Evolutionary conservation across 1,139 yeast species (phyloP).

Genomic region (Saccharomycopsis phalli): DNA sequence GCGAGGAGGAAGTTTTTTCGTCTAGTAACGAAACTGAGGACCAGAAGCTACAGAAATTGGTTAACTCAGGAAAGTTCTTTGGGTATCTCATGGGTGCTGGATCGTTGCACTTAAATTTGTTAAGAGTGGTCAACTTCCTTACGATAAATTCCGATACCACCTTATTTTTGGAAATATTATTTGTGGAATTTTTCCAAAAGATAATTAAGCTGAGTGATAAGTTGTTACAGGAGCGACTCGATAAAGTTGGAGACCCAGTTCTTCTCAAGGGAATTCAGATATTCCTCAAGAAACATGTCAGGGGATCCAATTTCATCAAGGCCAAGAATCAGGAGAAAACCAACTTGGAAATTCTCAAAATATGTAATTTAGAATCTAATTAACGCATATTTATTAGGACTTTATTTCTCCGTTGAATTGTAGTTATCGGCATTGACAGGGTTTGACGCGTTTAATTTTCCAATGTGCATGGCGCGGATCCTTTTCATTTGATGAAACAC

Average conservation of each 20-base stretch:
- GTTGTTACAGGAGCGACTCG: slow-evolving; percentile 43
- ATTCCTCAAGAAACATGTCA: slow-evolving; percentile 50
- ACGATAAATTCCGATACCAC: slow-evolving; percentile 59
- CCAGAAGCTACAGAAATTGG: slow-evolving; percentile 44
- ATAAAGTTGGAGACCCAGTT: slow-evolving; percentile 53
- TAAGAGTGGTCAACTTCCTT: slow-evolving; percentile 67
- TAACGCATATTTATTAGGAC: too few relatives aligned
- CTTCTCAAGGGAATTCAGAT: slow-evolving; percentile 66
- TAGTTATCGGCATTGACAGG: too few relatives aligned
- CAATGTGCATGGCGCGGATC: too few relatives aligned
- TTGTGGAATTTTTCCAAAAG: slow-evolving; percentile 58
- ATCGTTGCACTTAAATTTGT: slow-evolving; percentile 58
- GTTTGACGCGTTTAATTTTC: too few relatives aligned
- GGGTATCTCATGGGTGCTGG: slow-evolving; percentile 71
- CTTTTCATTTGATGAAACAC: too few relatives aligned
- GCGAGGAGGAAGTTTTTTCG: slow-evolving; percentile 29
- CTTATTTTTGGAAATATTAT: slow-evolving; percentile 63
- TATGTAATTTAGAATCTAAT: slow-evolving; percentile 5
- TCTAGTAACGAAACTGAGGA: slow-evolving; percentile 35
- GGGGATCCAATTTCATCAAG: slow-evolving; percentile 45
- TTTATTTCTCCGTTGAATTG: too few relatives aligned
- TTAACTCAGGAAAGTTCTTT: slow-evolving; percentile 72
- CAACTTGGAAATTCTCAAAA: too few relatives aligned
- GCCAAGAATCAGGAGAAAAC: slow-evolving; percentile 54
- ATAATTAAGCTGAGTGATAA: slow-evolving; percentile 55